Conservation (phyloP, 129 eudicot genomes). For the Flaveria trinervia region DNA sequence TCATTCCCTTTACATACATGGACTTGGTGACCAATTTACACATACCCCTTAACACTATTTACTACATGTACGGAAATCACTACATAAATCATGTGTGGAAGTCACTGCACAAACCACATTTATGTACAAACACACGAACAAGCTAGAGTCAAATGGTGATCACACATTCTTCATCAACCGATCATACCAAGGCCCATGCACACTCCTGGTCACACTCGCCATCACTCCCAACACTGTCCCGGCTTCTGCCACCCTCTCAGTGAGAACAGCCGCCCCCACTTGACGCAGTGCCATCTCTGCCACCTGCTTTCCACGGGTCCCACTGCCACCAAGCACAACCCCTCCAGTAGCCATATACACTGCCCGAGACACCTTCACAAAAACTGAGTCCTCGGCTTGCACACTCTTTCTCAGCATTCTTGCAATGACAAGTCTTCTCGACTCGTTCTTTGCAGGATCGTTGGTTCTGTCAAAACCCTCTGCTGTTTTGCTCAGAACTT, state of each 20-base stretch:
- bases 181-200: constrained; percentile 82
- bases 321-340: constrained; percentile 70
- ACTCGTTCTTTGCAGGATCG: constrained; percentile 35
- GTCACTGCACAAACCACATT: constrained; percentile 22
- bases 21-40: constrained; percentile 29
- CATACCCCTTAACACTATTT: constrained; percentile 29
- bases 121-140: constrained; percentile 26
- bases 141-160: constrained; percentile 6
- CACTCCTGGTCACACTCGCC: constrained; percentile 60
- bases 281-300: constrained; percentile 68
- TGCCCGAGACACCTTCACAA: constrained; percentile 62
- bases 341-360: constrained; percentile 74
- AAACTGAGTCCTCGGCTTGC: constrained; percentile 74
- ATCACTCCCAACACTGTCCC: constrained; percentile 62
- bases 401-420: constrained; percentile 75
- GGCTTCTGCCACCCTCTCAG: constrained; percentile 54
- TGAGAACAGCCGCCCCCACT: constrained; percentile 61
- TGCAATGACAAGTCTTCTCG: constrained; percentile 59
- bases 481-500: constrained; percentile 38
- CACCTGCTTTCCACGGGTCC: constrained; percentile 51
- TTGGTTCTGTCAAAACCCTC: constrained; percentile 38
- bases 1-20: constrained; percentile 34
- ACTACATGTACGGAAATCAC: constrained; percentile 9
- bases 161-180: constrained; percentile 45
- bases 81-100: constrained; percentile 36